Evolutionary conservation across 164 flowering plant genomes (phyloP), one percentile per base, ranked within the genome.

Genomic region (Liriodendron chinense): DNA sequence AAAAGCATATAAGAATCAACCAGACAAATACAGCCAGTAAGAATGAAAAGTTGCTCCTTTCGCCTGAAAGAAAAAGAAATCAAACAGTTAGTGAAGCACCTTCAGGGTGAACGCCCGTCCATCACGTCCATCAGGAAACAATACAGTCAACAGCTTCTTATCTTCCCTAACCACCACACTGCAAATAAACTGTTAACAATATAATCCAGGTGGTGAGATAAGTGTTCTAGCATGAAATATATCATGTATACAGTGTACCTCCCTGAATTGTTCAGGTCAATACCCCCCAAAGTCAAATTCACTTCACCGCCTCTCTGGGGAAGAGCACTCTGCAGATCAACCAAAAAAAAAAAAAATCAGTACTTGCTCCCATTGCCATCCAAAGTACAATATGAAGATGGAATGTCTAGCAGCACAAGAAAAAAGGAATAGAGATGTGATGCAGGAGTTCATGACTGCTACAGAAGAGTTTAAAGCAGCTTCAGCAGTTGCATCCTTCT

Each of bases 71-170:
- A 9, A 47, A 69, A 20, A 69, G 56, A 47, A 12, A 69, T 47
- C 71, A 8, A 77, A 48, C n/a, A 57, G 68, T 57, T 47, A 71
- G 69, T 65, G 57, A 74, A 63, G 80, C 76, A 96, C 99, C 99
- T 96, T 94, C 67, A 96, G 98, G 22, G 98, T 94, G 81, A 96
- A 96, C 7, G 97, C 96, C 21, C 99, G 85, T 47, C 98, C 98
- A 86, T 96, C 98, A 83, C 99, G 99, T 66, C 99, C 98, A 86
- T 94, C 99, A 76, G 99, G 99, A 83, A 96, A 96, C 78, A 96
- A 82, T 22, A 96, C 99, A 73, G 99, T 96, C 70, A 96, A 78
- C 65, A 96, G 85, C 75, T 92, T 94, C 81, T 96, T 96, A 81
- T 96, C 98, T 79, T 94, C 99, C 84, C 98, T 85, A 25, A 92